These are phyloP conservation scores for Marasmius tenuissimus DNA, from an alignment of 1,284 basidiomycete genomes.

Conservation along the genomic window DNA sequence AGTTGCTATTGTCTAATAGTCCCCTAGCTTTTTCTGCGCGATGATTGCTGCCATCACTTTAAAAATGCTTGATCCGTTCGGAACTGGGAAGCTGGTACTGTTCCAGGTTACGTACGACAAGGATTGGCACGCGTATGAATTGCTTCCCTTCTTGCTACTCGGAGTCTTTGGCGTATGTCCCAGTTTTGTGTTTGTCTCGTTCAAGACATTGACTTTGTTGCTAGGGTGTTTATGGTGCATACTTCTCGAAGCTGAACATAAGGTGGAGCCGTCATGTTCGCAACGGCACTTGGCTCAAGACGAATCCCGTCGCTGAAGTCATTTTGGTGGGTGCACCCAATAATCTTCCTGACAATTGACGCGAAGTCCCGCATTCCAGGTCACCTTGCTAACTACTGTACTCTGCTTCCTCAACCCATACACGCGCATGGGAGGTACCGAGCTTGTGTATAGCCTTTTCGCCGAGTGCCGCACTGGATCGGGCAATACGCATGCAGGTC, in stretches of 20 bases:
- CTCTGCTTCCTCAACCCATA: conserved; percentile 90
- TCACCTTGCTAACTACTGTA: conserved; percentile 74
- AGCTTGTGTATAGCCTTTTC: conserved; percentile 91
- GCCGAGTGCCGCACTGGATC: conserved; percentile 73
- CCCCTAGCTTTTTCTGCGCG: conserved; percentile 84
- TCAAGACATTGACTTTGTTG: conserved; percentile 9
- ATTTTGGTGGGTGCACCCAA: conserved; percentile 56
- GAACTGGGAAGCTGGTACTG: conserved; percentile 79
- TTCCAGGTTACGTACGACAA: conserved; percentile 92
- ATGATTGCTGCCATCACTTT: conserved; percentile 91
- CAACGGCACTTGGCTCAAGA: conserved; percentile 76
- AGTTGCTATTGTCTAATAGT: neutral
- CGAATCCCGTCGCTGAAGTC: conserved; percentile 86
- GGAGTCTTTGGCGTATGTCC: conserved; percentile 79
- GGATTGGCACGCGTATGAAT: conserved; percentile 89
- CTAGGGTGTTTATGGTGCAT: conserved; percentile 91
- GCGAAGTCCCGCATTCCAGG: conserved; percentile 40
- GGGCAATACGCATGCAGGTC: conserved; percentile 57
- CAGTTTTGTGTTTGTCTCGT: conserved; percentile 6
- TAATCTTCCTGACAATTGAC: neutral
- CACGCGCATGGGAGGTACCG: conserved; percentile 92
- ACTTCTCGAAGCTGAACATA: conserved; percentile 91
- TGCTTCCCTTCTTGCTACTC: conserved; percentile 81
- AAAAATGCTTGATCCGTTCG: conserved; percentile 91
- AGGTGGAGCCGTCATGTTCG: conserved; percentile 86